Evolutionary conservation across 352 stramenopile species (phyloP).

Genomic region (Phytophthora cajani): DNA sequence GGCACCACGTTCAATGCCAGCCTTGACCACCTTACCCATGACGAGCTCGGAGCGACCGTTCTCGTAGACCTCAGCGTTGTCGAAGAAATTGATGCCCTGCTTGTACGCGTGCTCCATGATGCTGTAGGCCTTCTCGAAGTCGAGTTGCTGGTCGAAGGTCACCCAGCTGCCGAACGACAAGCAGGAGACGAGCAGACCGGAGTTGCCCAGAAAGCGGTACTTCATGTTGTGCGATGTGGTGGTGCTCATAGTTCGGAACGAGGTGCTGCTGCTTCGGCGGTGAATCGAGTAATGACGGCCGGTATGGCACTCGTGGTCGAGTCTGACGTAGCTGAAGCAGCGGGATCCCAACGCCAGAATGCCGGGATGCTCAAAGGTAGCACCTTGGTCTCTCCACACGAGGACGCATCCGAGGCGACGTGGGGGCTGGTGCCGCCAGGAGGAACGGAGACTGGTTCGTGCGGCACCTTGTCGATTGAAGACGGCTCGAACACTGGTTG

Average conservation of each 20-base stretch:
- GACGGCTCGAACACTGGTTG: conserved; percentile 31
- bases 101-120: conserved; percentile 73
- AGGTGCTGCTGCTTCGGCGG: conserved; percentile 3
- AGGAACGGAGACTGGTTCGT: conserved; percentile 23
- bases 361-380: conserved; percentile 17
- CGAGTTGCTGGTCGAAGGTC: conserved; percentile 55
- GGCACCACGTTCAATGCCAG: conserved; percentile 47
- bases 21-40: conserved; percentile 66
- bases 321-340: conserved; percentile 18
- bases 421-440: conserved; percentile 11
- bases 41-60: conserved; percentile 57
- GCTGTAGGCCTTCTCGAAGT: conserved; percentile 61
- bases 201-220: conserved; percentile 64
- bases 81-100: conserved; percentile 72
- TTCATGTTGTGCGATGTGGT: conserved; percentile 52
- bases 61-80: conserved; percentile 67
- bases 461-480: conserved; percentile 47
- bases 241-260: conserved; percentile 9
- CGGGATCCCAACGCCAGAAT: conserved; percentile 23
- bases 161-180: conserved; percentile 64
- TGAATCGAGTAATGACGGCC: conserved; percentile 21
- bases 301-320: neutral
- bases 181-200: conserved; percentile 51
- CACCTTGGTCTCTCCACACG: conserved; percentile 20
- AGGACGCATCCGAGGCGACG: conserved; percentile 14